Evolutionary conservation across 2,329 filamentous ascomycete genomes (phyloP), one percentile per base, ranked within the genome.

Genomic region (Neocucurbitaria cava): DNA sequence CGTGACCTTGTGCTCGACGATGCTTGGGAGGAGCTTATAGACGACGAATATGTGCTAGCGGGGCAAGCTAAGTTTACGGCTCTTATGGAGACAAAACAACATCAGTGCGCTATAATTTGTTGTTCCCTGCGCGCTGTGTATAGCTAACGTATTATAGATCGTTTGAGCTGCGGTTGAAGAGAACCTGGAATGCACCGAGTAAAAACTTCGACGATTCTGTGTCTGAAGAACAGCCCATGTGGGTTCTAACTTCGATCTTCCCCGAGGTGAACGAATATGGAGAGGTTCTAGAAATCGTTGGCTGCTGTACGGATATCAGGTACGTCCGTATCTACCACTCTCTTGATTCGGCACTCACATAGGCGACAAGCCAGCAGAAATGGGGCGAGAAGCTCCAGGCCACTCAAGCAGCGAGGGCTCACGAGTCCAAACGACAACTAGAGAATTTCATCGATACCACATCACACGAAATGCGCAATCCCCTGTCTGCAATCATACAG

Each of bases 121-220:
- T 24, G 8, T 9, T 21, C 17, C 20, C 30, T 8, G 9, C 11
- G 3, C 9, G 1, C n/a, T 13, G 5, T n/a, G n/a, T n/a, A n/a
- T 30, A 23, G 36, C 50, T 62, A 13, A 54, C 46, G 11, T 30
- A 3, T 21, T 15, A 3, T 8, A 61, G 59, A 30, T 62, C 57
- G 5, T 64, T 77, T 6, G 77, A 79, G 45, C 70, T 78, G n/a
- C 70, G 72, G 9, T 64, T 77, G 13, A 76, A 66, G 23, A 72
- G 67, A 30, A 67, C 65, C 0, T 78, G 75, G 72, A 65, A 61
- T n/a, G 69, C 54, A 52, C 62, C 44, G 54, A 55, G 15, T 26
- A 60, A 38, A 17, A 39, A 30, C 18, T 30, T 51, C 3, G 52
- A 56, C 15, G 59, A 61, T 15, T 20, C 40, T 1, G 31, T 58